Percentiles rank a stretch among this genome's conserved stretches.
Conservation (phyloP, 148 eudicot genomes). For the Vaccinium corymbosum region DNA sequence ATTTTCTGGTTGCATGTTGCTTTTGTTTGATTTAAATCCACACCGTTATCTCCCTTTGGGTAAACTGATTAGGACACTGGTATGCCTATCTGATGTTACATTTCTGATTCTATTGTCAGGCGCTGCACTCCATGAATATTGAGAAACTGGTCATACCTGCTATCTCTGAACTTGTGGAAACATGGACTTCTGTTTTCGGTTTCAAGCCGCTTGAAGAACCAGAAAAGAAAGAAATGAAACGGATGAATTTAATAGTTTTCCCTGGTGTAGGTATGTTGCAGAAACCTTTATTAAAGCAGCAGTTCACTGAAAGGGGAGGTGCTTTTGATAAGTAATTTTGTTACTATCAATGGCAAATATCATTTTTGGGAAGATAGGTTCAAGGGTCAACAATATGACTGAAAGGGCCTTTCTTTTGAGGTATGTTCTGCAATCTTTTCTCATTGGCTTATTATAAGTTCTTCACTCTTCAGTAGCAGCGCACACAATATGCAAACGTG, state of each 20-base stretch:
- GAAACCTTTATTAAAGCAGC: constrained; percentile 39
- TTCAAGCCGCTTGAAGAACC: constrained; percentile 63
- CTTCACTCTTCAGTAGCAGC: neutral
- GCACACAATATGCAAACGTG: neutral
- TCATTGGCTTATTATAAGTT: neutral
- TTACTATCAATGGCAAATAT: neutral
- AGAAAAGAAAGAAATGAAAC: constrained; percentile 42
- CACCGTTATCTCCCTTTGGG: neutral
- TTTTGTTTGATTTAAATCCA: neutral
- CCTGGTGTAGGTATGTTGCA: constrained; percentile 61
- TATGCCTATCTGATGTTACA: neutral
- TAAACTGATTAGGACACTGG: neutral
- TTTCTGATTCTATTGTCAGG: constrained; percentile 34
- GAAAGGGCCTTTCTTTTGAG: neutral
- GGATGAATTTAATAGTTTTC: constrained; percentile 51
- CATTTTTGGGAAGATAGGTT: neutral
- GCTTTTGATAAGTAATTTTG: neutral
- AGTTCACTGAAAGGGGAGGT: constrained; percentile 9
- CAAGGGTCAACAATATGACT: neutral
- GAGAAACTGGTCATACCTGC: constrained; percentile 84
- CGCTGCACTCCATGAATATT: constrained; percentile 54
- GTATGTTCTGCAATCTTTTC: neutral
- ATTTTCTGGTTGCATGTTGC: neutral
- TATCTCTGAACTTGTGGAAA: constrained; percentile 54
- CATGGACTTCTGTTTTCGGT: constrained; percentile 82